A percentile compares a stretch with the other conserved stretches of the same genome.
Evolutionary conservation across 192 early-diverging fungal species (phyloP).

Genomic region (Polychytrium aggregatum): DNA sequence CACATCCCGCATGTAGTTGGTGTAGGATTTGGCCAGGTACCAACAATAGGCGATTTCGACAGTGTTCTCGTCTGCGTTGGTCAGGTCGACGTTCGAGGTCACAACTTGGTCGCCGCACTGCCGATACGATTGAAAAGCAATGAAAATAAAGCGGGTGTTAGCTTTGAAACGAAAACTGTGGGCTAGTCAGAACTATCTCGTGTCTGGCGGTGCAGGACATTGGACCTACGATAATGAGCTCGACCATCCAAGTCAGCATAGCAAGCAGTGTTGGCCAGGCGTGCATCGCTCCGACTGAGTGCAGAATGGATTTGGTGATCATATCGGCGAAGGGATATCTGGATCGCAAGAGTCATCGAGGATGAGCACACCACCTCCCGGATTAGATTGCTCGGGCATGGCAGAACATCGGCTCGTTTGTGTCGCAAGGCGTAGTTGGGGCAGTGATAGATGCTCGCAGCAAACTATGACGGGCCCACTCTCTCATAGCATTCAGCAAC

Average conservation of each 20-base stretch:
- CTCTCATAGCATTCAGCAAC: constrained; percentile 26
- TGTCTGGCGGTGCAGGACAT: no score
- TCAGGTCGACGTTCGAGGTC: constrained; percentile 37
- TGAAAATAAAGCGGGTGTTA: no score
- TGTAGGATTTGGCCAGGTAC: no score
- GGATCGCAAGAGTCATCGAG: background rate
- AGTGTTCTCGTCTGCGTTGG: constrained; percentile 57
- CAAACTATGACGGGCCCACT: background rate
- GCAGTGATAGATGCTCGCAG: no score
- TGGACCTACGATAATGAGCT: constrained; percentile 49
- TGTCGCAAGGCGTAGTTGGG: no score
- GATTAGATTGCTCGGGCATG: no score
- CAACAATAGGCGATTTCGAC: no score
- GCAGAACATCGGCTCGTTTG: no score
- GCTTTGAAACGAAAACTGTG: no score
- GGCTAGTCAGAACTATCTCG: no score
- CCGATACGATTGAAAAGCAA: background rate
- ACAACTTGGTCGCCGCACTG: constrained; percentile 9
- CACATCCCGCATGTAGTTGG: no score
- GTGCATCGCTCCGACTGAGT: constrained; percentile 56
- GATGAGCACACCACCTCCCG: no score
- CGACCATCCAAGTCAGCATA: constrained; percentile 66
- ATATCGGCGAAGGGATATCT: constrained; percentile 49
- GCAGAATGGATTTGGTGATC: constrained; percentile 61
- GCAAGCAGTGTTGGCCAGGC: constrained; percentile 59